Conservation (phyloP, 116 monocot species). For the Trichopus zeylanicus region DNA sequence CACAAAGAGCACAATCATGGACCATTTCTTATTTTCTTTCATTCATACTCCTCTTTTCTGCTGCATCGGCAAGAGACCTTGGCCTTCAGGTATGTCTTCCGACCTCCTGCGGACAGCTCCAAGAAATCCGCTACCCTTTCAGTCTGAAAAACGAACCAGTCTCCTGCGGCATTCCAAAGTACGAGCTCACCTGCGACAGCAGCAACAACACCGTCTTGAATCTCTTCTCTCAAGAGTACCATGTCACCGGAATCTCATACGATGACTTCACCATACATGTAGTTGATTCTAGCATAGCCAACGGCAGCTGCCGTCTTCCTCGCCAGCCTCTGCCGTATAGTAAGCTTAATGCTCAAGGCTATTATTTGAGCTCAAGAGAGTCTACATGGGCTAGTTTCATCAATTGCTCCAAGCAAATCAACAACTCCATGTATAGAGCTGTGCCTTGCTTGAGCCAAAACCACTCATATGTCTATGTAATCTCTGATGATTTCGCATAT, state of each 20-base stretch:
- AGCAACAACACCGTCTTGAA: background rate
- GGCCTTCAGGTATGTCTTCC: no score
- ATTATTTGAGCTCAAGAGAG: background rate
- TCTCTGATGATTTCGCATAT: background rate
- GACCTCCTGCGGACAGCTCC: conserved; percentile 11
- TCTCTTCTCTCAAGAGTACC: background rate
- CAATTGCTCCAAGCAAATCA: background rate
- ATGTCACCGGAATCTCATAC: conserved; percentile 10
- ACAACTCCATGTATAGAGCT: background rate
- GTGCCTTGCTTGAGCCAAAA: conserved; percentile 3
- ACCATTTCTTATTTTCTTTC: no score
- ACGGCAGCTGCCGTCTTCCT: conserved; percentile 8
- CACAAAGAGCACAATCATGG: no score
- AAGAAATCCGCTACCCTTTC: conserved; percentile 3
- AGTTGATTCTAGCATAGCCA: background rate
- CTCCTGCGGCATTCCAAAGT: background rate
- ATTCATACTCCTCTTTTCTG: no score
- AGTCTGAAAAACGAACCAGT: background rate
- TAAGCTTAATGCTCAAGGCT: background rate
- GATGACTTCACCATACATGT: background rate
- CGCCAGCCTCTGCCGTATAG: background rate
- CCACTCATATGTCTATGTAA: background rate
- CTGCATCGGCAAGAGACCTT: no score
- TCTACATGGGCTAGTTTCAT: conserved; percentile 1
- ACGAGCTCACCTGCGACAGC: conserved; percentile 2